Evolutionary conservation across 2,329 filamentous ascomycete species (phyloP).

Genomic region (Neofusicoccum kwambonambiense): DNA sequence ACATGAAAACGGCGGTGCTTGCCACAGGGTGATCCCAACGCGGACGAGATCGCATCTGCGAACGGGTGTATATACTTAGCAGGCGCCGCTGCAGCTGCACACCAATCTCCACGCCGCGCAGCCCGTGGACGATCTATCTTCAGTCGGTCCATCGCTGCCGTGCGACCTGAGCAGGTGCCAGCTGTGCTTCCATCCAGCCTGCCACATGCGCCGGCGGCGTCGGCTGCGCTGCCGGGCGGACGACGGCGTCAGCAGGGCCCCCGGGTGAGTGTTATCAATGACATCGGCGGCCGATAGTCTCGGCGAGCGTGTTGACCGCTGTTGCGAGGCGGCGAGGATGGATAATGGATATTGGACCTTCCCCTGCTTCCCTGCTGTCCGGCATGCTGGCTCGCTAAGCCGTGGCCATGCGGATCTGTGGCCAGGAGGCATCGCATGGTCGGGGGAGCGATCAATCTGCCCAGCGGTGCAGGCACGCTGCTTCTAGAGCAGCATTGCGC

Average conservation of each 20-base stretch:
- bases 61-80: neutral
- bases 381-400: neutral
- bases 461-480: neutral
- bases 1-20: slow-evolving; percentile 11
- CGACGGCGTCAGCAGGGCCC: neutral
- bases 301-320: neutral
- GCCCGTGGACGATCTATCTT: neutral
- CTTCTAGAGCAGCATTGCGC: neutral
- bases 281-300: neutral
- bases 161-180: neutral
- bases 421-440: neutral
- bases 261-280: neutral
- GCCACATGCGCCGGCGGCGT: neutral
- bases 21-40: neutral
- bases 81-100: neutral
- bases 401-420: slow-evolving; percentile 6
- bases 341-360: neutral
- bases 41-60: slow-evolving; percentile 9
- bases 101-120: too few species aligned
- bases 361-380: neutral
- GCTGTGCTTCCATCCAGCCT: neutral
- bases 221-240: neutral
- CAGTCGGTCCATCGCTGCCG: neutral
- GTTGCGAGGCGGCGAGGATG: neutral
- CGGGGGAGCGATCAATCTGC: slow-evolving; percentile 4